phyloP scores from a whole-genome alignment of 495 filamentous ascomycete species.

The Neurospora africana region DNA sequence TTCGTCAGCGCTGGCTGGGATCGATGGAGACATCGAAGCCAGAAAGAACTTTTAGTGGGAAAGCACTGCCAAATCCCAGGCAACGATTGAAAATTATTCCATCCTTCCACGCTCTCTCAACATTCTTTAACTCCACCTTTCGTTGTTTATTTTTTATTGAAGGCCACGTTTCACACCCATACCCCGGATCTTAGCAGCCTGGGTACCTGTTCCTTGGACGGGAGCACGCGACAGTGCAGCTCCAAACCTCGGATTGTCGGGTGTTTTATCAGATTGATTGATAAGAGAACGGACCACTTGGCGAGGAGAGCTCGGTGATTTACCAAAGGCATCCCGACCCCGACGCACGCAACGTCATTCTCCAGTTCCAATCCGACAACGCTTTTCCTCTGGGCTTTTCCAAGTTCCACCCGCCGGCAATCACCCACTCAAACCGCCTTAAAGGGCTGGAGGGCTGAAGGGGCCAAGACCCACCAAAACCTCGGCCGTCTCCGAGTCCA shows the following conservation, averaged over 20 bases:
- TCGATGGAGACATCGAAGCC: background rate
- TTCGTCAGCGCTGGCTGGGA: background rate
- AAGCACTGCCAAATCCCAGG: background rate
- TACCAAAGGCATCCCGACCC: background rate
- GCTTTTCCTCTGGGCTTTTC: background rate
- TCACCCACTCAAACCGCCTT: background rate
- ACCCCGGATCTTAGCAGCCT: background rate
- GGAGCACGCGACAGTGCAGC: background rate
- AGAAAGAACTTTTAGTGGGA: background rate
- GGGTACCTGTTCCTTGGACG: background rate
- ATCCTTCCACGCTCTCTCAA: background rate
- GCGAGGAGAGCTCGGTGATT: background rate
- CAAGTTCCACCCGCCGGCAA: background rate
- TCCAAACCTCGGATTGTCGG: background rate
- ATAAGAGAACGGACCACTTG: background rate
- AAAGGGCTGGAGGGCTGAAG: background rate
- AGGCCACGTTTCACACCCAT: background rate
- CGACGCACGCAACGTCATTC: background rate
- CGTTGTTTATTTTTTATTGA: background rate
- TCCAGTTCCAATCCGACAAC: background rate
- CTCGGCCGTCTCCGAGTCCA: background rate
- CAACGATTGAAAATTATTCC: background rate
- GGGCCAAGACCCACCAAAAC: background rate
- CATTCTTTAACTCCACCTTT: background rate
- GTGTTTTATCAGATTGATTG: background rate